Evolutionary conservation across 2,329 filamentous ascomycete genomes (phyloP), one percentile per base, ranked within the genome.

Genomic region (Aspergillus ibericus): DNA sequence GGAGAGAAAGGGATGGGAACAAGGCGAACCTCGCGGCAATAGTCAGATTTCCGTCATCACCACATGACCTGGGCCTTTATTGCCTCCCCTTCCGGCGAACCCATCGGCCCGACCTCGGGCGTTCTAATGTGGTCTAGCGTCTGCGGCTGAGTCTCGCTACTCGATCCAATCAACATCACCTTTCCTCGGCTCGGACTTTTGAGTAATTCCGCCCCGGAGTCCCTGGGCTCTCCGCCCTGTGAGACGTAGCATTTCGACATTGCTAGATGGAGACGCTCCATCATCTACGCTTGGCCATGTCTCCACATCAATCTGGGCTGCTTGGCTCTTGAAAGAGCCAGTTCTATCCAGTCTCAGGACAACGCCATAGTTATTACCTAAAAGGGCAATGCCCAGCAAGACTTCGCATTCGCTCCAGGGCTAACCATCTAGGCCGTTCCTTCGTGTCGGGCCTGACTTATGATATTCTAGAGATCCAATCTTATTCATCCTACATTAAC

Each of bases 41-140:
- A 59, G 59, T 63, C 56, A 66, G 63, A 56, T 66, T 65, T 61
- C 64, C 64, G 61, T 67, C 64, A 66, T 66, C 58, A 53, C 56
- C 60, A 62, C 60, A 62, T 66, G 62, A 67, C 62, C 59, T 52
- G 46, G 36, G 50, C 50, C 36, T 13, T 27, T 32, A 36, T 49
- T 56, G 55, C 55, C 50, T 53, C 54, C 36, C 47, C 18, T 59
- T 46, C 56, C 61, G 29, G 55, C 51, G 22, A 56, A 55, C 20
- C 38, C 22, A 40, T 62, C 62, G 58, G 60, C 34, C 62, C 62
- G 59, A 48, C 13, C 46, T 57, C 53, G 57, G 52, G 49, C 22
- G 16, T 15, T 32, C 44, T 42, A 9, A 50, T 32, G 9, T 1
- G 36, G 57, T 25, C 22, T 65, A 63, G 61, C 25, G 44, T 3